phyloP scores from a whole-genome alignment of 169 alveolate species.

The Eimeria maxima region DNA sequence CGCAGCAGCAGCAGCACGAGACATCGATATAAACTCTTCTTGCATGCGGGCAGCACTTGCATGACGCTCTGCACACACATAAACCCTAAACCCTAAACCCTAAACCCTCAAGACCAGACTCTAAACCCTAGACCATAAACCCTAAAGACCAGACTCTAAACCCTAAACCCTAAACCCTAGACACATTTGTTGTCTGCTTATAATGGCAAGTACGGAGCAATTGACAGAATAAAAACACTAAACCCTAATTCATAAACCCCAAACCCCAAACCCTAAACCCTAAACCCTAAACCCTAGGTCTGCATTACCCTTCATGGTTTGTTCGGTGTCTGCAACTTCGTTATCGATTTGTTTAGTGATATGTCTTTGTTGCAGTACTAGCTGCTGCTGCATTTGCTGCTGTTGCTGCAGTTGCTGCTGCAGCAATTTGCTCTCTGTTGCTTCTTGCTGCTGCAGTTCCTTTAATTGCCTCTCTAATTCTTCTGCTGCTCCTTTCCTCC shows the following conservation, averaged over 20 bases:
- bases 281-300: slow-evolving; percentile 3
- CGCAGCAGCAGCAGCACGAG: too few species aligned
- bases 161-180: too few species aligned
- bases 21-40: too few species aligned
- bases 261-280: not conserved
- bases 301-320: not conserved
- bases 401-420: too few species aligned
- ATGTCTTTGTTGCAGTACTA: not conserved
- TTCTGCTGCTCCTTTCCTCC: not conserved
- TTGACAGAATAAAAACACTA: not conserved
- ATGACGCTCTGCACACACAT: too few species aligned
- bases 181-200: too few species aligned
- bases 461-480: not conserved
- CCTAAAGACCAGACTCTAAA: too few species aligned
- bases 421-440: not conserved
- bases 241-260: slow-evolving; percentile 21
- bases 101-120: too few species aligned
- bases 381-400: too few species aligned
- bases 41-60: too few species aligned
- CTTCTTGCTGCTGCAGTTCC: slow-evolving; percentile 20
- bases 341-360: slow-evolving; percentile 13
- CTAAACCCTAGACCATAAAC: too few species aligned
- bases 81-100: too few species aligned
- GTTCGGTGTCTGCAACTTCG: not conserved
- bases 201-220: not conserved